A percentile compares a stretch with the other conserved stretches of the same genome.
These are phyloP conservation scores for Cylindrodendrum hubeiense DNA, from an alignment of 2,329 filamentous ascomycete genomes.

Conservation along the genomic window DNA sequence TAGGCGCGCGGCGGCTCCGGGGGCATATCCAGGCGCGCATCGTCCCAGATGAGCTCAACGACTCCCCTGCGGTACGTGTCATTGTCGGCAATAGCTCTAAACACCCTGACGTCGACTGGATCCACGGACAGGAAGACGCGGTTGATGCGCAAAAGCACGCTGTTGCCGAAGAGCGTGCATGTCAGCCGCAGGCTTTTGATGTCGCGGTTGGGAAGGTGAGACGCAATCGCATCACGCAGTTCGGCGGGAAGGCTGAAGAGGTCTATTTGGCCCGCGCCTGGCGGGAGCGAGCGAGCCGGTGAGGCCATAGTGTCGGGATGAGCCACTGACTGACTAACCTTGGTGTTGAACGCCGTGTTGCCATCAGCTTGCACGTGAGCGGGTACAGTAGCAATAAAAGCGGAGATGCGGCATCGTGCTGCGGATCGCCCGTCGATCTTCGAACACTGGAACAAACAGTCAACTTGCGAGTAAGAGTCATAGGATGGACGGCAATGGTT, in stretches of 20 bases:
- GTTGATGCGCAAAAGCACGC: neutral
- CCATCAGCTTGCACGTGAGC: too few relatives aligned
- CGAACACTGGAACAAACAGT: too few relatives aligned
- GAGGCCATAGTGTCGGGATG: neutral
- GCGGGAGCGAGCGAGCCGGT: neutral
- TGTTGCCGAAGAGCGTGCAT: neutral
- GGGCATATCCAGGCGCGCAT: neutral
- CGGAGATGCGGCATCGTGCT: too few relatives aligned
- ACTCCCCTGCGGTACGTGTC: neutral
- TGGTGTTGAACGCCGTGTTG: too few relatives aligned
- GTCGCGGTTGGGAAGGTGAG: neutral
- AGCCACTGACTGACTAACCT: too few relatives aligned
- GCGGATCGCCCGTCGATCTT: too few relatives aligned
- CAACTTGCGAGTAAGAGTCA: too few relatives aligned
- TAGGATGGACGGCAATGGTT: too few relatives aligned
- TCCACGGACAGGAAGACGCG: slow-evolving; percentile 10
- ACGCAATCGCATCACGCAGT: neutral
- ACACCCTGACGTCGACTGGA: slow-evolving; percentile 1
- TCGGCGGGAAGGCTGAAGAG: neutral
- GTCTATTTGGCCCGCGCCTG: too few relatives aligned
- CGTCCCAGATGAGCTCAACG: slow-evolving; percentile 12
- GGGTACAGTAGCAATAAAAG: too few relatives aligned
- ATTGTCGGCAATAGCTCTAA: neutral
- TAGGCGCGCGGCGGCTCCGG: neutral
- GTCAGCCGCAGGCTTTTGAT: slow-evolving; percentile 4